Percentiles rank a stretch among this genome's conserved stretches.
Evolutionary conservation across 495 filamentous ascomycete genomes (phyloP).

Genomic region (Aspergillus leporis): DNA sequence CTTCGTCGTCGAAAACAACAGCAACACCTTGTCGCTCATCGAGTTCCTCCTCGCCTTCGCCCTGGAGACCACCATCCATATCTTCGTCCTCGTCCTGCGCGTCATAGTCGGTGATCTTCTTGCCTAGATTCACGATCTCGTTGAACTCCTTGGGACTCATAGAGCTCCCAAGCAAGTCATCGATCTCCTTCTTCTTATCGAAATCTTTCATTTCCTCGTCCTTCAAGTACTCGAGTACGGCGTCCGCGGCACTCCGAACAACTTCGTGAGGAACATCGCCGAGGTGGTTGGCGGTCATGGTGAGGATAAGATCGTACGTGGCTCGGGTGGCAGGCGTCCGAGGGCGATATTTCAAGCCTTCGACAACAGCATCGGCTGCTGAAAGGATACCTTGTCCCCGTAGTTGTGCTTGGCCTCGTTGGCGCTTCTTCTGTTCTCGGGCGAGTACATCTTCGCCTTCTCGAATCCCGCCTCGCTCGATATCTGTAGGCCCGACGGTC

Average conservation of each 20-base stretch:
- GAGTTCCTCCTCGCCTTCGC: slow-evolving; percentile 67
- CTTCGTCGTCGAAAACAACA: slow-evolving; percentile 93
- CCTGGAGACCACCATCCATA: slow-evolving; percentile 65
- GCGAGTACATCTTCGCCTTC: slow-evolving; percentile 87
- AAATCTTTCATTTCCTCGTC: slow-evolving; percentile 96
- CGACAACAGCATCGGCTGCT: slow-evolving; percentile 81
- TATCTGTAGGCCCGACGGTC: slow-evolving; percentile 58
- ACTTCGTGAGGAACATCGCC: slow-evolving; percentile 93
- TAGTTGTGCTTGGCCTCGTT: slow-evolving; percentile 69
- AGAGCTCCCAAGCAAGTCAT: slow-evolving; percentile 81
- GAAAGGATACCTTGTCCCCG: slow-evolving; percentile 81
- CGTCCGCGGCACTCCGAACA: slow-evolving; percentile 93
- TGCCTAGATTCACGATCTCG: slow-evolving; percentile 92
- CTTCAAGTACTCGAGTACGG: slow-evolving; percentile 85
- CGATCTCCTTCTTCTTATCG: slow-evolving; percentile 97
- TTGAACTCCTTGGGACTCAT: slow-evolving; percentile 93
- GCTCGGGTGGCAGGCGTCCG: slow-evolving; percentile 89
- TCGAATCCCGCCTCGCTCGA: slow-evolving; percentile 75
- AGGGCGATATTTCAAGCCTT: slow-evolving; percentile 83
- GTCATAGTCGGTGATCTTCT: slow-evolving; percentile 99
- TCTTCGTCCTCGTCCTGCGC: slow-evolving; percentile 95
- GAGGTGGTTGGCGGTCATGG: slow-evolving; percentile 81
- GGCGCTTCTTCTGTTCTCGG: slow-evolving; percentile 85
- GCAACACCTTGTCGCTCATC: slow-evolving; percentile 96
- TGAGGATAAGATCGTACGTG: slow-evolving; percentile 94